Conservation (phyloP, 805 yeast genomes). For the Metschnikowia orientalis region DNA sequence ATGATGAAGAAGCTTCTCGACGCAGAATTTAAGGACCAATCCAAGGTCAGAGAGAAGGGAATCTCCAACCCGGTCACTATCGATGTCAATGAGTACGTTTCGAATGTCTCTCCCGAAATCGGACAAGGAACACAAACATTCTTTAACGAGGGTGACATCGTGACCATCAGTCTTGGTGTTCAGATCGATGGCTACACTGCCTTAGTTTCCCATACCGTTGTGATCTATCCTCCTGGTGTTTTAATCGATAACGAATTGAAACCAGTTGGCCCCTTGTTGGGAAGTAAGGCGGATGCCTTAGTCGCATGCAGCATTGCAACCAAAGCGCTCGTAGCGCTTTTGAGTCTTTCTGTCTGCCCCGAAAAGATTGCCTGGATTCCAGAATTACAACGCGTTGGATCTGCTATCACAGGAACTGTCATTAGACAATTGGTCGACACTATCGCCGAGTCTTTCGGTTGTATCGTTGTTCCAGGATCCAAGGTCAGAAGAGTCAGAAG, state of each 20-base stretch:
- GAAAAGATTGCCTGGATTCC: slow-evolving; percentile 51
- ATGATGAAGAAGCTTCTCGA: slow-evolving; percentile 58
- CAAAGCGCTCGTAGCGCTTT: slow-evolving; percentile 74
- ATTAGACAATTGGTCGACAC: slow-evolving; percentile 76
- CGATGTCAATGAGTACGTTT: slow-evolving; percentile 73
- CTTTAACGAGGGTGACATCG: slow-evolving; percentile 75
- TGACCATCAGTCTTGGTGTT: slow-evolving; percentile 80
- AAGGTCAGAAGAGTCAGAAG: slow-evolving; percentile 88
- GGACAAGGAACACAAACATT: slow-evolving; percentile 46
- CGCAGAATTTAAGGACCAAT: slow-evolving; percentile 53
- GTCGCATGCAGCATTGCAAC: slow-evolving; percentile 87
- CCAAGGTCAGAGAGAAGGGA: slow-evolving; percentile 74
- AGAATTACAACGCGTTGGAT: slow-evolving; percentile 21
- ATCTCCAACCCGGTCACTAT: slow-evolving; percentile 88
- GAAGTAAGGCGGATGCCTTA: slow-evolving; percentile 81
- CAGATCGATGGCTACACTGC: slow-evolving; percentile 96
- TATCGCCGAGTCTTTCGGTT: slow-evolving; percentile 80
- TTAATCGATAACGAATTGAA: slow-evolving; percentile 29
- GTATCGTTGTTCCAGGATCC: slow-evolving; percentile 88
- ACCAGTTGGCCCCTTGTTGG: slow-evolving; percentile 78
- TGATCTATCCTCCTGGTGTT: slow-evolving; percentile 66
- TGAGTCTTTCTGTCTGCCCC: slow-evolving; percentile 71
- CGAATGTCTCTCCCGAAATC: slow-evolving; percentile 83
- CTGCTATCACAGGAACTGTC: slow-evolving; percentile 57
- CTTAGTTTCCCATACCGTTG: slow-evolving; percentile 78